These are phyloP conservation scores for Xylariaceae sp. DNA, from an alignment of 2,329 filamentous ascomycete genomes.

Conservation along the genomic window DNA sequence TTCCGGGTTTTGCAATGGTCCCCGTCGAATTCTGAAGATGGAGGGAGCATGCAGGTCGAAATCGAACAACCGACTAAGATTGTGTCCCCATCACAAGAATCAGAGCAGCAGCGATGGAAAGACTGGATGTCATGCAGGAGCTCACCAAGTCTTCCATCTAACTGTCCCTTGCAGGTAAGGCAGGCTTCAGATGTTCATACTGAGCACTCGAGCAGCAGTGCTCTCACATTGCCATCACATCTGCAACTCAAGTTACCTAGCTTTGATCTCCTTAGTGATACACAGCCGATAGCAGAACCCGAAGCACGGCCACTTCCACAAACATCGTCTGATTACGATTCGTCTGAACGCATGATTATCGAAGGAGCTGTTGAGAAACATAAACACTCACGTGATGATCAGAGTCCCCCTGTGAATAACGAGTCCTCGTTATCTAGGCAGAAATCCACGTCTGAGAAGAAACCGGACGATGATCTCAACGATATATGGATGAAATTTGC, in stretches of 20 bases:
- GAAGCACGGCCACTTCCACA: not conserved
- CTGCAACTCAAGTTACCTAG: slow-evolving; percentile 21
- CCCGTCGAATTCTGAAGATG: slow-evolving; percentile 21
- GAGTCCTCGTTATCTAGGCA: not conserved
- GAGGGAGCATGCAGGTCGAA: slow-evolving; percentile 28
- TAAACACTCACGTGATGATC: not conserved
- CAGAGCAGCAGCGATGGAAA: slow-evolving; percentile 24
- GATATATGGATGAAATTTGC: slow-evolving; percentile 31
- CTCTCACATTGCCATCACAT: slow-evolving; percentile 22
- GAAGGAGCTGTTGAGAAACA: not conserved
- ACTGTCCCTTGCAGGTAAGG: slow-evolving; percentile 3
- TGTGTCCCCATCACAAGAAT: slow-evolving; percentile 21
- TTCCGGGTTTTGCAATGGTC: slow-evolving; percentile 27
- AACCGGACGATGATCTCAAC: slow-evolving; percentile 15
- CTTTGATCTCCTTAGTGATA: slow-evolving; percentile 22
- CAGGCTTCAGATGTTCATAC: not conserved
- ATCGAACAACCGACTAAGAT: slow-evolving; percentile 20
- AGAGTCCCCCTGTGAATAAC: not conserved
- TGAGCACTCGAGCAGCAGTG: slow-evolving; percentile 7
- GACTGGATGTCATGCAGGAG: slow-evolving; percentile 15
- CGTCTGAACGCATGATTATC: not conserved
- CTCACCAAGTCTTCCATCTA: not conserved
- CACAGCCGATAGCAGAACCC: not conserved
- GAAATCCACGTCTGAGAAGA: not conserved
- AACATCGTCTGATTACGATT: not conserved